phyloP scores from a whole-genome alignment of 2,329 filamentous ascomycete species.

The Podosphaera xanthii region DNA sequence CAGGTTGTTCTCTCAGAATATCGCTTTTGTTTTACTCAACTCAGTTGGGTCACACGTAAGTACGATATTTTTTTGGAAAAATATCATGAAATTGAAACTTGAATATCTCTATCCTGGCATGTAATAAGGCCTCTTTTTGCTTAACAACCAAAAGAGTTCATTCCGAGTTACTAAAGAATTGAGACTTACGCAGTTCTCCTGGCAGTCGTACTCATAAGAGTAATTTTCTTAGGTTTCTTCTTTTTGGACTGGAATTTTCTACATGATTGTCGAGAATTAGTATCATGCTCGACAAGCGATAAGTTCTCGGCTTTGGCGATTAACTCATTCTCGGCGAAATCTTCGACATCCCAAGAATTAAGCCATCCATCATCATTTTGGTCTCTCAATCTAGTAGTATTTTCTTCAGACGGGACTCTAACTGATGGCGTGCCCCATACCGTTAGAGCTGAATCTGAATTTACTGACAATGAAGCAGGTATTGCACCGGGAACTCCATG shows the following conservation, averaged over 20 bases:
- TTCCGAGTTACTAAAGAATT: background rate
- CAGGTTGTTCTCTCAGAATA: no score
- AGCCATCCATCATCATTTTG: constrained; percentile 60
- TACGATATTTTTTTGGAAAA: no score
- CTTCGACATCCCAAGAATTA: constrained; percentile 58
- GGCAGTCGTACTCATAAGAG: constrained; percentile 39
- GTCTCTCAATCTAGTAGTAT: constrained; percentile 17
- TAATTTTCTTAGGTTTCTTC: constrained; percentile 53
- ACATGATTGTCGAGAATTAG: constrained; percentile 1
- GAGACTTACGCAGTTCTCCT: constrained; percentile 18
- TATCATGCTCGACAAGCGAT: constrained; percentile 17
- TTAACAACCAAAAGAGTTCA: background rate
- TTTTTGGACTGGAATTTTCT: constrained; percentile 25
- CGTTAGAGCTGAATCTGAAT: constrained; percentile 51
- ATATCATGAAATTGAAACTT: no score
- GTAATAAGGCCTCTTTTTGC: background rate
- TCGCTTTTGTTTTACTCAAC: no score
- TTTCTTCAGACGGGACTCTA: constrained; percentile 30
- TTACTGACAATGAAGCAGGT: constrained; percentile 59
- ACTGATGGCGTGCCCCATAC: constrained; percentile 80
- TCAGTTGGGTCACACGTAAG: no score
- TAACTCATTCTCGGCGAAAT: constrained; percentile 38
- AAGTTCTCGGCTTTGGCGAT: constrained; percentile 35
- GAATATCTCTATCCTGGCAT: no score
- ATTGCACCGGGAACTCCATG: constrained; percentile 39